These are phyloP conservation scores for Chimonanthus salicifolius DNA, from an alignment of 164 flowering plant genomes.

Conservation along the genomic window DNA sequence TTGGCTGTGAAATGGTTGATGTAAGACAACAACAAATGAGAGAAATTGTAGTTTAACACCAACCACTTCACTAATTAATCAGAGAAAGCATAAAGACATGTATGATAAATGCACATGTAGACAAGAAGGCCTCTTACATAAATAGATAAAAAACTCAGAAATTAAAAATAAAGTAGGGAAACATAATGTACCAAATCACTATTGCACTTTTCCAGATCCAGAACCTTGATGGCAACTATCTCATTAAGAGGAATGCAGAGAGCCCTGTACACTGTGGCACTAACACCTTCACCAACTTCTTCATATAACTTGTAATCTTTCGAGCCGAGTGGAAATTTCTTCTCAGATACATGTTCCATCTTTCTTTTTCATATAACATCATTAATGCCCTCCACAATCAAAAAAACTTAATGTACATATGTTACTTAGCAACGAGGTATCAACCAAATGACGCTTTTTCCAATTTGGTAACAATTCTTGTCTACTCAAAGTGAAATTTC, in stretches of 20 bases:
- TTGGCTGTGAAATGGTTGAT: too few species aligned
- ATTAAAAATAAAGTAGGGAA: background rate
- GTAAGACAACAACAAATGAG: too few species aligned
- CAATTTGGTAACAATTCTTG: constrained; percentile 33
- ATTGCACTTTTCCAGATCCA: constrained; percentile 88
- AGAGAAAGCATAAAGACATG: too few species aligned
- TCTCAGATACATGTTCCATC: constrained; percentile 45
- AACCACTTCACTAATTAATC: too few species aligned
- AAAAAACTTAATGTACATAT: constrained; percentile 8
- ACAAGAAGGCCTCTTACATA: too few species aligned
- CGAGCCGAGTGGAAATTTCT: constrained; percentile 59
- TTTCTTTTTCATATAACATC: constrained; percentile 31
- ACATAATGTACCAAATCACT: constrained; percentile 71
- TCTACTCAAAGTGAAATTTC: constrained; percentile 9
- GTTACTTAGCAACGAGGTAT: constrained; percentile 5
- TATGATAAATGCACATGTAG: too few species aligned
- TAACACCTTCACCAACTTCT: constrained; percentile 93
- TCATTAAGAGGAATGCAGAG: constrained; percentile 79
- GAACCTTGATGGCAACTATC: constrained; percentile 86
- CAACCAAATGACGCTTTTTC: constrained; percentile 32
- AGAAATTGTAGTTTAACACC: too few species aligned
- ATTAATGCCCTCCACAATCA: constrained; percentile 19
- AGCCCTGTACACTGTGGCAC: constrained; percentile 89
- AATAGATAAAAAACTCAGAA: background rate
- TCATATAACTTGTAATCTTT: constrained; percentile 73